Evolutionary conservation across 2,329 filamentous ascomycete genomes (phyloP), one percentile per base, ranked within the genome.

Genomic region (Incumbomyces delicatus): DNA sequence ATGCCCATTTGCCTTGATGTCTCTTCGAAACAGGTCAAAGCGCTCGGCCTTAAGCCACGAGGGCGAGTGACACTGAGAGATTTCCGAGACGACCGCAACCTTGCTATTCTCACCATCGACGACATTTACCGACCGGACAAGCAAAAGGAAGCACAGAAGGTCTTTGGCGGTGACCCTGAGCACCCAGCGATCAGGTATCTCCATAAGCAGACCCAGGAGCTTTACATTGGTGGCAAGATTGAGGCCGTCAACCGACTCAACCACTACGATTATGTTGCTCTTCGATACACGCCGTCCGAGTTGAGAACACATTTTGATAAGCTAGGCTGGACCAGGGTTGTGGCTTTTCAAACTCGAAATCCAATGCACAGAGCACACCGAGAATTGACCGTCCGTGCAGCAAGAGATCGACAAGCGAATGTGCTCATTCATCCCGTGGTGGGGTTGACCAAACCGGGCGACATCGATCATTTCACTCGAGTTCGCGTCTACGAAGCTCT

Each of bases 381-480:
- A 71, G 92, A 98, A 74, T 75, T 98, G 68, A 98, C 92, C 50
- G 92, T 98, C 63, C 88, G 92, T 62, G 92, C 92, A 57, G 92
- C 92, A 56, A 90, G 92, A 61, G 85, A 85, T 48, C 87, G 94
- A 69, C 89, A 95, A 69, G 92, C 92, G 67, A 98, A 98, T 66
- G 92, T 98, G 58, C 84, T 98, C 62, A 98, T 98, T 68, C 92
- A 98, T 75, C 92, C 92, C 51, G 92, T 98, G 55, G 92, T 98
- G 55, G 92, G 92, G 64, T 79, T 98, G 62, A 98, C 92, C 66
- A 98, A 98, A 78, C 92, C 92, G 49, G 92, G 92, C 67, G 92
- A 98, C 69, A 98, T 98, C 65, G 92, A 98, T 71, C 92, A 98
- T 78, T 98, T 98, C 75, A 98, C 92, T 61, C 87, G 92, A 66